Percentiles rank a stretch among this genome's conserved stretches.
Evolutionary conservation across 768 basidiomycete genomes (phyloP).

Genomic region (Exidia glandulosa): DNA sequence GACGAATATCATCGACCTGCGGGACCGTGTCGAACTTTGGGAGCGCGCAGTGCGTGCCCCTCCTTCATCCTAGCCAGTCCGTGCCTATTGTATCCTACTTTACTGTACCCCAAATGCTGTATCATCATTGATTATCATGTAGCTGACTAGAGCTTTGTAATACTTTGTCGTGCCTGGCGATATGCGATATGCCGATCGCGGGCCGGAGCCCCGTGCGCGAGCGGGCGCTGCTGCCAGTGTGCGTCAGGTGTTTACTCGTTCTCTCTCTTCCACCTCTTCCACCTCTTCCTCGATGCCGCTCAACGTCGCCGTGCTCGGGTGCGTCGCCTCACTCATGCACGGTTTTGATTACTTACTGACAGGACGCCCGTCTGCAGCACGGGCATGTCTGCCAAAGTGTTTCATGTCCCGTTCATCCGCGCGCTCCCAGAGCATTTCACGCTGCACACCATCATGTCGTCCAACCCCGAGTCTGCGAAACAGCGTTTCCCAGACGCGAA

Average conservation of each 20-base stretch:
- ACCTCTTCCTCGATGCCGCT: neutral
- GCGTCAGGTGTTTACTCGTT: too few species aligned
- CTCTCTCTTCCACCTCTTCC: neutral
- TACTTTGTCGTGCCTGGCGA: too few species aligned
- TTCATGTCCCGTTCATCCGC: constrained; percentile 72
- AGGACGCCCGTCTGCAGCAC: neutral
- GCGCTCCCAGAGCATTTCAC: constrained; percentile 59
- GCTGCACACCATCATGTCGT: constrained; percentile 64
- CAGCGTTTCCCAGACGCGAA: constrained; percentile 41
- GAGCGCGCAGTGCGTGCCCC: neutral
- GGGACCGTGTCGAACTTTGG: neutral
- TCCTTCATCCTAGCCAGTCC: neutral
- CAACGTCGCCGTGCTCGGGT: neutral
- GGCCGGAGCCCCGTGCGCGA: too few species aligned
- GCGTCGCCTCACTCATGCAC: neutral
- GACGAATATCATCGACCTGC: neutral
- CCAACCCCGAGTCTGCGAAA: constrained; percentile 50
- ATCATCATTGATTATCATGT: too few species aligned
- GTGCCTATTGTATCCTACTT: too few species aligned
- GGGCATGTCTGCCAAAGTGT: constrained; percentile 16
- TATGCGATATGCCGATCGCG: too few species aligned
- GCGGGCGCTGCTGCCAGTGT: too few species aligned
- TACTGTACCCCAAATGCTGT: too few species aligned
- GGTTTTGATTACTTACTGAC: neutral
- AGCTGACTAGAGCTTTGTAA: too few species aligned